These are phyloP conservation scores for Penicillium taxi DNA, from an alignment of 495 filamentous ascomycete genomes.

Conservation along the genomic window DNA sequence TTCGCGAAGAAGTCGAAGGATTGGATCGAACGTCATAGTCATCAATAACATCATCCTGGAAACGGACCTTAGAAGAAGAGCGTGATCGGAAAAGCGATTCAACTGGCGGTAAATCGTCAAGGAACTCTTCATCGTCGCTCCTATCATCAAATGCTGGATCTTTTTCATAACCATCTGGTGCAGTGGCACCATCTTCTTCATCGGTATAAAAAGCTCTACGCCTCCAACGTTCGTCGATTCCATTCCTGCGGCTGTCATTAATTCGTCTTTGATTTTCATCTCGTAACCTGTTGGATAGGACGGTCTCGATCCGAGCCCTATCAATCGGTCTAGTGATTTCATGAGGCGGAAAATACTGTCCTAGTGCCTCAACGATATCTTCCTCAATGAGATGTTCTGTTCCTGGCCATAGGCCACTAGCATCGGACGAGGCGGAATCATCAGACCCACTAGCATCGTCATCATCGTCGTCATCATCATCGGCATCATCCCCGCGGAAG, in stretches of 20 bases:
- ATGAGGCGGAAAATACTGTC: constrained; percentile 28
- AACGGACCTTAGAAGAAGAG: constrained; percentile 78
- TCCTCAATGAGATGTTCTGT: constrained; percentile 32
- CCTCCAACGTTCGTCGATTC: constrained; percentile 64
- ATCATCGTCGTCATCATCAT: constrained; percentile 21
- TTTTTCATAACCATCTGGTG: constrained; percentile 58
- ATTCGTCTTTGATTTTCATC: constrained; percentile 34
- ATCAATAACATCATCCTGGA: constrained; percentile 60
- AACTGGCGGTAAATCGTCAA: constrained; percentile 30
- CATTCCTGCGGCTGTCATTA: constrained; percentile 38
- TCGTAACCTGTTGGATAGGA: constrained; percentile 33
- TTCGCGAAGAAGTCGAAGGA: constrained; percentile 70
- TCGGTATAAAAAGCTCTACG: constrained; percentile 71
- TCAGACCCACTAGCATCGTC: constrained; percentile 24
- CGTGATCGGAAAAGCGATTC: constrained; percentile 56
- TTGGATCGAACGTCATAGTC: constrained; percentile 71
- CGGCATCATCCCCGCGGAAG: constrained; percentile 8
- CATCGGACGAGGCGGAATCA: constrained; percentile 25
- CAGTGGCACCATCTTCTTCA: constrained; percentile 62
- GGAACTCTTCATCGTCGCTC: constrained; percentile 25
- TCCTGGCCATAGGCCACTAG: constrained; percentile 32
- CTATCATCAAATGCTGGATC: constrained; percentile 47
- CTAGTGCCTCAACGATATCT: constrained; percentile 36
- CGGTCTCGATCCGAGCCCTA: constrained; percentile 34
- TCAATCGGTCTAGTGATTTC: constrained; percentile 35